A percentile compares a stretch with the other conserved stretches of the same genome.
Evolutionary conservation across 371 early-diverging fungal species (phyloP).

Genomic region (Cokeromyces recurvatus): DNA sequence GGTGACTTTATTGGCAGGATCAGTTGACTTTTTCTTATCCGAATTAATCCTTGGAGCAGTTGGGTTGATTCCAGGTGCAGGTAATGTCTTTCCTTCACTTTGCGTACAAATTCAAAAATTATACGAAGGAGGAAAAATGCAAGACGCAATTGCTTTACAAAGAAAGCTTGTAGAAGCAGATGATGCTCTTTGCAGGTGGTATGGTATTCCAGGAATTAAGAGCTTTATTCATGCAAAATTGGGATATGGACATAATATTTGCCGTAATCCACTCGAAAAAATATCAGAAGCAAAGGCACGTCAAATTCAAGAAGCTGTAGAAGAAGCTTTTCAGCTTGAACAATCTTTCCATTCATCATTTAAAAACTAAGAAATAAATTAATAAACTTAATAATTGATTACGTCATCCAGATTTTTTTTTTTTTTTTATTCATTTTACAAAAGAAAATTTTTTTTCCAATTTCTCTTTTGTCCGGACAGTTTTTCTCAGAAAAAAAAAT

Average conservation of each 20-base stretch:
- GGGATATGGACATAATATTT: slow-evolving; percentile 35
- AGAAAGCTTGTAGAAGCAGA: slow-evolving; percentile 35
- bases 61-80: slow-evolving; percentile 40
- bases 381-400: too few species aligned
- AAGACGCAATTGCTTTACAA: slow-evolving; percentile 34
- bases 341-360: too few species aligned
- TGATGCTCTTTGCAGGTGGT: slow-evolving; percentile 41
- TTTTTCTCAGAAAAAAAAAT: too few species aligned
- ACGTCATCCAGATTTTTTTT: too few species aligned
- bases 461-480: neutral
- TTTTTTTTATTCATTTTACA: too few species aligned
- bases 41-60: slow-evolving; percentile 38
- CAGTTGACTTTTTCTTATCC: slow-evolving; percentile 40
- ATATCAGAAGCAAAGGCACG: slow-evolving; percentile 10
- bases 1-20: slow-evolving; percentile 41
- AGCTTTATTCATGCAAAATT: slow-evolving; percentile 23
- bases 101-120: slow-evolving; percentile 32
- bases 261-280: slow-evolving; percentile 30
- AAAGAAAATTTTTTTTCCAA: neutral
- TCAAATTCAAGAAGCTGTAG: slow-evolving; percentile 19
- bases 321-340: slow-evolving; percentile 19
- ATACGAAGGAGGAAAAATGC: slow-evolving; percentile 25
- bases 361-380: too few species aligned
- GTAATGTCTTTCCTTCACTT: slow-evolving; percentile 33
- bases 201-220: slow-evolving; percentile 41